Base-by-base conservation (phyloP, 2,329 filamentous ascomycete species). In the Exophiala viscosa region DNA sequence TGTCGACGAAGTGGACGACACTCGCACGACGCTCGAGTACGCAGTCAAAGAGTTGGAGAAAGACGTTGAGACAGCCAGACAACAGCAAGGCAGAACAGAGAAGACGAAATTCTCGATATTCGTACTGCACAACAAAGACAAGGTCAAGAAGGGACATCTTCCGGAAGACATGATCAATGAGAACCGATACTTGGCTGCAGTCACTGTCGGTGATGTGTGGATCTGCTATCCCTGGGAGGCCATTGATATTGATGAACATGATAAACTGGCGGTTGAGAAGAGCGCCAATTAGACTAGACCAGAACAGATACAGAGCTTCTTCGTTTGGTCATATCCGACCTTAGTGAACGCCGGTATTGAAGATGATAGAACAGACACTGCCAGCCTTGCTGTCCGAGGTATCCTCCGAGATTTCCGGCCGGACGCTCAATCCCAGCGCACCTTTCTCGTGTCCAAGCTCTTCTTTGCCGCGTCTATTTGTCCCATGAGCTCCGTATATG, bases 151-250 rank as follows among this genome's bases (percentile, higher is more conserved):
- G 80, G 93, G 93, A 48, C 74, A 74, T 15, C 78, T 99, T 51
- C 91, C 93, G 9, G 66, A 82, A 15, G 84, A 90, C 34, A 90
- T 97, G 81, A 77, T 92, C 41, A 57, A 60, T 60, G 73, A 79
- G 36, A 73, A 84, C 50, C 80, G 86, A 64, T 99, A 99, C 74
- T 73, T 87, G 62, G 93, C 93, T 17, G 90, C 93, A 17, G 78
- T 86, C 67, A 97, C 92, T 5, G 88, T 95, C 31, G 82, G 81
- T n/a, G 92, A 99, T 73, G 86, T 90, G 61, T 99, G 93, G 93
- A 97, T 97, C 70, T 95, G 90, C 80, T 99, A 99, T 74, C 93
- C 93, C 13, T 99, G 93, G 93, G 93, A 97, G 76, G 93, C 93
- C 50, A 82, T 78, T 32, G 88, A 96, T 69, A 96, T 97, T 67